These are phyloP conservation scores for Vigna hirtella DNA, from an alignment of 306 rosid species.

Conservation along the genomic window DNA sequence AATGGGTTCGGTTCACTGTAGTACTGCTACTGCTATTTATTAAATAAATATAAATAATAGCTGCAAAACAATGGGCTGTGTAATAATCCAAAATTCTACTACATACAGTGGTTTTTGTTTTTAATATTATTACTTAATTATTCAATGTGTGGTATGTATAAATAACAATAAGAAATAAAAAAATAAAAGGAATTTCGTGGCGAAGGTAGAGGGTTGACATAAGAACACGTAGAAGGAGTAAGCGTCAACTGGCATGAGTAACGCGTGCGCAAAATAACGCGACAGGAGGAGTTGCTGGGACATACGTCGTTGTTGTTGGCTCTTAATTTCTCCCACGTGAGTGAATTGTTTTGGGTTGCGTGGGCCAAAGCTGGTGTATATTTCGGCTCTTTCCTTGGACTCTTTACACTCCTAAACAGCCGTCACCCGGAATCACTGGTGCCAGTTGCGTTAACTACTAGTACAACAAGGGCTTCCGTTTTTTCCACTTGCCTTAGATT, in stretches of 20 bases:
- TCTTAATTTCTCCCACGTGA: not conserved
- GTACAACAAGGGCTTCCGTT: too few species aligned
- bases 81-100: not conserved
- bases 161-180: not conserved
- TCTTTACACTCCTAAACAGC: not conserved
- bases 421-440: slow-evolving; percentile 7
- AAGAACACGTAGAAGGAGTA: slow-evolving; percentile 7
- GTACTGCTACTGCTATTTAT: too few species aligned
- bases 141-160: too few species aligned
- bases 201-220: slow-evolving; percentile 35
- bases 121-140: not conserved
- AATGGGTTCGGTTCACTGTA: not conserved
- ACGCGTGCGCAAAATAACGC: slow-evolving; percentile 64
- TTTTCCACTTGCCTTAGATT: too few species aligned
- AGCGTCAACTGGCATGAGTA: slow-evolving; percentile 50
- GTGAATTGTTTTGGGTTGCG: not conserved
- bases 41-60: too few species aligned
- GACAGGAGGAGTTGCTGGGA: not conserved
- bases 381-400: slow-evolving; percentile 17
- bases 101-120: not conserved
- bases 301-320: not conserved
- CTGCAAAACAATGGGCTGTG: not conserved
- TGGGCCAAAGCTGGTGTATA: slow-evolving; percentile 15
- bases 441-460: not conserved
- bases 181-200: not conserved